phyloP scores from a whole-genome alignment of 306 rosid genomes.

The Senna siamea region DNA sequence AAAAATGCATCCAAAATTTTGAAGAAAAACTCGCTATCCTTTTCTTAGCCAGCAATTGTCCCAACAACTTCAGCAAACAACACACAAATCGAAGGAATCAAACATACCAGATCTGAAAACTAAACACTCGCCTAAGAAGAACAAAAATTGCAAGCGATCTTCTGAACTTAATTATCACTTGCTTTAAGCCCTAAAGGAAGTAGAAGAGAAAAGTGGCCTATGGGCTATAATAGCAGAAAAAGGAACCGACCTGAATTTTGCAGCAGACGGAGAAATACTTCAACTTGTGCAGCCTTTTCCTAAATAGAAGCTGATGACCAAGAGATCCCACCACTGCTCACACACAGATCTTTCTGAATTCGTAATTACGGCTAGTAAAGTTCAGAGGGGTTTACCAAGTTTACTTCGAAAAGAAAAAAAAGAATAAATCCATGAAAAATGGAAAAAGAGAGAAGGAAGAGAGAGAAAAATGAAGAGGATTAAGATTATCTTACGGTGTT shows the following conservation, averaged over 20 bases:
- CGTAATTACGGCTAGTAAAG: conserved; percentile 5
- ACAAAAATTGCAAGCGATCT: conserved; percentile 10
- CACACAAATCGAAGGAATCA: conserved; percentile 17
- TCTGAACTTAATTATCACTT: conserved; percentile 1
- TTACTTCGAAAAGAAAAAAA: conserved; percentile 25
- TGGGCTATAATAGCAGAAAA: background rate
- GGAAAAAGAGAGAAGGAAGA: background rate
- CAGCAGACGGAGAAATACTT: conserved; percentile 41
- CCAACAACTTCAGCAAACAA: conserved; percentile 18
- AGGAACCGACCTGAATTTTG: conserved; percentile 48
- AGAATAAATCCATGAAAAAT: background rate
- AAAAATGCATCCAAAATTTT: conserved; percentile 12
- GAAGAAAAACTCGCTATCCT: background rate
- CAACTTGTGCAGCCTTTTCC: conserved; percentile 41
- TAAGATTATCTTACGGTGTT: conserved; percentile 29
- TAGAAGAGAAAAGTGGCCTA: background rate
- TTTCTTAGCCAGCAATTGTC: conserved; percentile 28
- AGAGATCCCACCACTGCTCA: conserved; percentile 35
- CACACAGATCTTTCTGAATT: conserved; percentile 12
- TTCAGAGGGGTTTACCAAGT: conserved; percentile 40
- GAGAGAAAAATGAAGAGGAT: background rate
- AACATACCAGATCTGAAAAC: conserved; percentile 53
- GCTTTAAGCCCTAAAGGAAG: conserved; percentile 44
- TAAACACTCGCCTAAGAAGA: conserved; percentile 26
- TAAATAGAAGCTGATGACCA: conserved; percentile 36